phyloP scores from a whole-genome alignment of 805 yeast genomes.

The Priceomyces haplophilus region DNA sequence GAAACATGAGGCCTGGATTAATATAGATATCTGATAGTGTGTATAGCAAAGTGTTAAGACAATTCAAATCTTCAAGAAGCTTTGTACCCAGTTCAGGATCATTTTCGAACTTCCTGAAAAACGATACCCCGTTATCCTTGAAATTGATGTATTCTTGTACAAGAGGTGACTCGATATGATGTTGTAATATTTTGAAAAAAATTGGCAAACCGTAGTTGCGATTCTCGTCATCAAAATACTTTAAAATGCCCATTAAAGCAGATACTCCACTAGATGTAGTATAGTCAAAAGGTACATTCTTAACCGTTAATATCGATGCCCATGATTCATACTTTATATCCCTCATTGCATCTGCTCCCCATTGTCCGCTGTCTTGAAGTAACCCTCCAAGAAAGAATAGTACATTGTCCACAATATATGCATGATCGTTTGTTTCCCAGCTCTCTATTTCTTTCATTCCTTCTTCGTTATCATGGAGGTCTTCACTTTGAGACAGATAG shows the following conservation, averaged over 20 bases:
- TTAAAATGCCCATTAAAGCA: conserved; percentile 53
- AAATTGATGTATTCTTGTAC: conserved; percentile 30
- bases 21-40: conserved; percentile 56
- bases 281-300: conserved; percentile 61
- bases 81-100: conserved; percentile 26
- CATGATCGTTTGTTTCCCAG: conserved; percentile 53
- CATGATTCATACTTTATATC: conserved; percentile 42
- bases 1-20: conserved; percentile 49
- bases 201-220: conserved; percentile 45
- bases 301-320: conserved; percentile 46
- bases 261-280: conserved; percentile 52
- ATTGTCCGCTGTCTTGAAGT: conserved; percentile 49
- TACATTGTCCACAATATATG: conserved; percentile 49
- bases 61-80: conserved; percentile 34
- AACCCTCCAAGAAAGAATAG: conserved; percentile 50
- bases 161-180: conserved; percentile 26
- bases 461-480: conserved; percentile 40
- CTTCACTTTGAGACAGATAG: conserved; percentile 42
- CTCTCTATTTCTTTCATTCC: conserved; percentile 37
- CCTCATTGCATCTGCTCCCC: conserved; percentile 40
- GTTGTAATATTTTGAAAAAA: conserved; percentile 32
- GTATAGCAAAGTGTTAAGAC: conserved; percentile 45
- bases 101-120: conserved; percentile 31
- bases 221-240: conserved; percentile 54
- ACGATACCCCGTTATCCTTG: conserved; percentile 29